phyloP scores from a whole-genome alignment of 306 rosid genomes.

The Canavalia ensiformis region DNA sequence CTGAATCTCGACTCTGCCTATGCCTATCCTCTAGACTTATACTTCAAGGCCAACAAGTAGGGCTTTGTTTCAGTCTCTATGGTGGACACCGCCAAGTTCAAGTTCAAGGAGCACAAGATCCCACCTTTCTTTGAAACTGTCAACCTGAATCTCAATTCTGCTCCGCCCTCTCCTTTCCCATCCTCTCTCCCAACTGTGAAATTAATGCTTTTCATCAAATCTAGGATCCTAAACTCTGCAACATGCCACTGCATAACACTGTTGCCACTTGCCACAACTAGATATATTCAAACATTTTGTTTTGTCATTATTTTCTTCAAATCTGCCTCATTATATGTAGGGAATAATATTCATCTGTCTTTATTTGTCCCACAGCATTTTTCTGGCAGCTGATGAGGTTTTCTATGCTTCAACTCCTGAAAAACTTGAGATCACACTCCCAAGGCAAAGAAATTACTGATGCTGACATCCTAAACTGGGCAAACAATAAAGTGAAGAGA shows the following conservation, averaged over 20 bases:
- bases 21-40: constrained; percentile 69
- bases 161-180: background rate
- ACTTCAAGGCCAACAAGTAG: constrained; percentile 89
- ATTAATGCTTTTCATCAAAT: background rate
- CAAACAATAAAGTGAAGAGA: constrained; percentile 88
- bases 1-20: constrained; percentile 64
- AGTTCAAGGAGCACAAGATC: constrained; percentile 82
- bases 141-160: too few species aligned
- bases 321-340: background rate
- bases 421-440: constrained; percentile 91
- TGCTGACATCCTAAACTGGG: constrained; percentile 91
- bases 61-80: constrained; percentile 69
- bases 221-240: background rate
- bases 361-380: constrained; percentile 67
- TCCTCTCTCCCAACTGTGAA: background rate
- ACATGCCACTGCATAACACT: background rate
- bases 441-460: constrained; percentile 95
- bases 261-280: background rate
- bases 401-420: constrained; percentile 94
- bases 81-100: constrained; percentile 72
- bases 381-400: constrained; percentile 99
- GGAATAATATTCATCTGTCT: constrained; percentile 34
- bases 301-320: constrained; percentile 11
- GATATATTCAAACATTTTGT: background rate
- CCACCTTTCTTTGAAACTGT: constrained; percentile 75